A percentile compares a stretch with the other conserved stretches of the same genome.
Conservation (phyloP, 257 asterid species). For the Ehretia macrophylla region DNA sequence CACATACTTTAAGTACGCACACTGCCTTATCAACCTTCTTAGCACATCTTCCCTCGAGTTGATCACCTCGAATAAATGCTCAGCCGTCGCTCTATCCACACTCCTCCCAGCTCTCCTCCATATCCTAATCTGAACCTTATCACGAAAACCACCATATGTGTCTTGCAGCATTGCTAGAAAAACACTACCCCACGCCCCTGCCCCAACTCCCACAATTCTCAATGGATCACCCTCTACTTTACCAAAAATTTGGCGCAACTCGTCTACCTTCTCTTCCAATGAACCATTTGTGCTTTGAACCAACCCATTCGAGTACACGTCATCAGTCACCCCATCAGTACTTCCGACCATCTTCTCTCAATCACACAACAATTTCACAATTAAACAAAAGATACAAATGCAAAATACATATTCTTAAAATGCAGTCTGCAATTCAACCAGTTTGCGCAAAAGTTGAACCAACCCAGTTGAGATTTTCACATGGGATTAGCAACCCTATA, state of each 20-base stretch:
- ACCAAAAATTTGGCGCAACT: slow-evolving; percentile 50
- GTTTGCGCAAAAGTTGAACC: too few relatives aligned
- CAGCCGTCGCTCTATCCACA: slow-evolving; percentile 65
- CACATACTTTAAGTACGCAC: slow-evolving; percentile 70
- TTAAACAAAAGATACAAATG: too few relatives aligned
- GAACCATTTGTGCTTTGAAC: slow-evolving; percentile 42
- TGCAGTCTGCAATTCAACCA: too few relatives aligned
- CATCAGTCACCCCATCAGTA: slow-evolving; percentile 27
- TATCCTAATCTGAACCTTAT: slow-evolving; percentile 65
- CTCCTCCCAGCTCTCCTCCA: slow-evolving; percentile 78
- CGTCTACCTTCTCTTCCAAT: slow-evolving; percentile 68
- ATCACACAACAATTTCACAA: too few relatives aligned
- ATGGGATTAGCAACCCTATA: too few relatives aligned
- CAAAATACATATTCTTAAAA: too few relatives aligned
- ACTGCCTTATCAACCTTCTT: slow-evolving; percentile 72
- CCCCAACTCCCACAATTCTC: slow-evolving; percentile 78
- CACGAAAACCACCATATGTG: slow-evolving; percentile 60
- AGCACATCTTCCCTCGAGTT: slow-evolving; percentile 80
- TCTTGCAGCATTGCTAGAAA: slow-evolving; percentile 82
- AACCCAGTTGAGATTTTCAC: too few relatives aligned
- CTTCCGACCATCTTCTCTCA: slow-evolving; percentile 49
- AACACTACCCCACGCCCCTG: slow-evolving; percentile 93
- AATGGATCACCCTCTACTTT: slow-evolving; percentile 59
- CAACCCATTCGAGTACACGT: slow-evolving; percentile 37
- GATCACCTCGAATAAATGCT: slow-evolving; percentile 76